A percentile compares a stretch with the other conserved stretches of the same genome.
Conservation (phyloP, 495 filamentous ascomycete species). For the Chaetomium fimeti region DNA sequence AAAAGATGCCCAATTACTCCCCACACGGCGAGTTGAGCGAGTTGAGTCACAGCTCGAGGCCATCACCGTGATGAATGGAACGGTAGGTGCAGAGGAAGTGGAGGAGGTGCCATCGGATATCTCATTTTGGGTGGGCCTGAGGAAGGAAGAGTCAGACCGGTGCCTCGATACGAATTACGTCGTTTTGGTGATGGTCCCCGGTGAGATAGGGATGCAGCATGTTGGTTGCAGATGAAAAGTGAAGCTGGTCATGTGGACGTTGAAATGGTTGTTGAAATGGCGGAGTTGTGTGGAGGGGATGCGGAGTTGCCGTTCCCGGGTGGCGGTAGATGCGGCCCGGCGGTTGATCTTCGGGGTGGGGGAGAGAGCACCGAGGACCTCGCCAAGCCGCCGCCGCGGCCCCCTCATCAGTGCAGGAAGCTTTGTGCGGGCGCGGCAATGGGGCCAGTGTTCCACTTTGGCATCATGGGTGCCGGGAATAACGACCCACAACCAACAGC, state of each 20-base stretch:
- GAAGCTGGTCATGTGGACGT: conserved; percentile 11
- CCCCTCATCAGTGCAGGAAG: not conserved
- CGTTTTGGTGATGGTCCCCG: not conserved
- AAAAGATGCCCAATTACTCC: too few relatives aligned
- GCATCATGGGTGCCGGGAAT: not conserved
- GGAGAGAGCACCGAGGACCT: too few relatives aligned
- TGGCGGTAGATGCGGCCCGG: conserved; percentile 14
- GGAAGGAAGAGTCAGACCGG: not conserved
- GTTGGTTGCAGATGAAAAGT: not conserved
- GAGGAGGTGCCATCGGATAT: not conserved
- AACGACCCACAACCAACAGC: not conserved
- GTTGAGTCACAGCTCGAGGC: too few relatives aligned
- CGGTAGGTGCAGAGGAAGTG: too few relatives aligned
- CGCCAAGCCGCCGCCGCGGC: not conserved
- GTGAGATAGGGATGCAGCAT: not conserved
- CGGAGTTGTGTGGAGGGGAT: not conserved
- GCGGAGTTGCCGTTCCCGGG: conserved; percentile 16
- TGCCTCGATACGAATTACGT: not conserved
- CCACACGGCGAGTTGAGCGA: too few relatives aligned
- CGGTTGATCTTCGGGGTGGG: conserved; percentile 14
- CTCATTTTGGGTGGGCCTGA: not conserved
- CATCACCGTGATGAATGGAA: too few relatives aligned
- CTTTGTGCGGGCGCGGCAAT: not conserved
- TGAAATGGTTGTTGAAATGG: not conserved
- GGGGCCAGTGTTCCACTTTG: not conserved